Conservation (phyloP, 176 grass and related monocot genomes). For the Aegilops umbellulata region DNA sequence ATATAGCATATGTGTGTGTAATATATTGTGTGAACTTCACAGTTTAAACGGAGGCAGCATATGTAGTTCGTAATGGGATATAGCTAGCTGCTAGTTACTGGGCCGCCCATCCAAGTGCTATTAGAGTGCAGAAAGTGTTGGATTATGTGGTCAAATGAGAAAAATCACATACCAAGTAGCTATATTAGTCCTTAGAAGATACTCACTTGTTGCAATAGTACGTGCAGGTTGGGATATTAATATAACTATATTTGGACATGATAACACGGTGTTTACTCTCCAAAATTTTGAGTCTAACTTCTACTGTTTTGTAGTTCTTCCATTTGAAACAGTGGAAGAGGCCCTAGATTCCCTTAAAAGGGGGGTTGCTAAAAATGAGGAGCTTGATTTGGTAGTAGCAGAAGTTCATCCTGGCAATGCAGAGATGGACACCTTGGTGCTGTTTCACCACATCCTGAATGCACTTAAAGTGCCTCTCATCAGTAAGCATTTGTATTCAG, state of each 20-base stretch:
- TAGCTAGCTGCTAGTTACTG: background rate
- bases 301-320: conserved; percentile 8
- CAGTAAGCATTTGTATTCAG: conserved; percentile 20
- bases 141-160: conserved; percentile 2
- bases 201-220: background rate
- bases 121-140: background rate
- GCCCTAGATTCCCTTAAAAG: conserved; percentile 32
- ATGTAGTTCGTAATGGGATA: background rate
- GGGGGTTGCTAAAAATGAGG: background rate
- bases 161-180: background rate
- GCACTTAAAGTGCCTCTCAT: conserved; percentile 21
- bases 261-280: background rate
- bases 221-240: background rate
- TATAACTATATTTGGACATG: background rate
- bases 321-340: background rate
- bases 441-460: conserved; percentile 15
- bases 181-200: conserved; percentile 5
- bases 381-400: conserved; percentile 35
- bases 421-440: background rate
- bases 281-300: conserved; percentile 1
- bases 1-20: background rate
- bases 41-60: background rate
- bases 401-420: conserved; percentile 24
- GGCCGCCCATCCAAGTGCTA: background rate
- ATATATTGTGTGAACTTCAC: conserved; percentile 9